These are phyloP conservation scores for Colletotrichum sidae DNA, from an alignment of 2,329 filamentous ascomycete genomes.

Conservation along the genomic window DNA sequence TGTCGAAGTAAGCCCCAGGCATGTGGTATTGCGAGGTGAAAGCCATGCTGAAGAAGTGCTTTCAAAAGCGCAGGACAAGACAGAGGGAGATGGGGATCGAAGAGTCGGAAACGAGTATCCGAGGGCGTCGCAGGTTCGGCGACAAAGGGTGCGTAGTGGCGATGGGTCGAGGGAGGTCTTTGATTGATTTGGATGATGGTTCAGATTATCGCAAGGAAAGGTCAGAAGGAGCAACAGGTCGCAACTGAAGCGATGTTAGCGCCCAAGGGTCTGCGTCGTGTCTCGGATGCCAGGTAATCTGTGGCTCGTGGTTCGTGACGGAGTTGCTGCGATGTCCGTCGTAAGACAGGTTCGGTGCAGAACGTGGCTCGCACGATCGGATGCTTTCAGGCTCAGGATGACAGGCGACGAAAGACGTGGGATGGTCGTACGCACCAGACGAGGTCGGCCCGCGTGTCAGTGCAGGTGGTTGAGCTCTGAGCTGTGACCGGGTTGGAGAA, in stretches of 20 bases:
- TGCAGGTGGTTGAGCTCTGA: conserved; percentile 1
- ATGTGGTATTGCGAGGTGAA: conserved; percentile 48
- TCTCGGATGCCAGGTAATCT: conserved; percentile 10
- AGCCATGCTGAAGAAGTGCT: conserved; percentile 39
- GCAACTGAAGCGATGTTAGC: conserved; percentile 17
- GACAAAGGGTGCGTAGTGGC: not conserved
- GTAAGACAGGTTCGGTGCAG: conserved; percentile 16
- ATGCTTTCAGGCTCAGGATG: conserved; percentile 7
- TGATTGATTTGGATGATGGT: conserved; percentile 13
- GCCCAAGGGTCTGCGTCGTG: conserved; percentile 9
- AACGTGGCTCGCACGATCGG: not conserved
- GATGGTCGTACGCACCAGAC: too few species aligned
- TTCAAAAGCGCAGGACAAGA: too few species aligned
- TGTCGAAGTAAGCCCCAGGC: conserved; percentile 50
- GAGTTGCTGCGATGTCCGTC: conserved; percentile 1
- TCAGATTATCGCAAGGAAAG: conserved; percentile 28
- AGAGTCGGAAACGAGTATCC: not conserved
- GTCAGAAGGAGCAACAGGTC: conserved; percentile 22
- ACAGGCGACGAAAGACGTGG: not conserved
- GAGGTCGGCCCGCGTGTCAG: conserved; percentile 5
- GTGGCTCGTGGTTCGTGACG: not conserved
- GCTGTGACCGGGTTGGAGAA: not conserved
- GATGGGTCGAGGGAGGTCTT: not conserved
- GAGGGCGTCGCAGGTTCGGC: conserved; percentile 3
- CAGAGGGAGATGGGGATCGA: not conserved